These are phyloP conservation scores for Hordeum vulgare DNA, from an alignment of 176 grass and related monocot genomes.

Conservation along the genomic window MorexV3_pseudomolecules_assembly NC_058521.1:25575332-25575831, in stretches of 20 bases:
- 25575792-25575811: not conserved
- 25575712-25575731: constrained; percentile 4
- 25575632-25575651: constrained; percentile 9
- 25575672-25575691: constrained; percentile 19
- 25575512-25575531: constrained; percentile 46
- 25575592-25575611: constrained; percentile 87
- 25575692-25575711: not conserved
- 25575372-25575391: constrained; percentile 3
- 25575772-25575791: not conserved
- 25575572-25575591: constrained; percentile 65
- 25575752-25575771: not conserved
- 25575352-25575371: constrained; percentile 32
- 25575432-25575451: constrained; percentile 12
- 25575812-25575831: not conserved
- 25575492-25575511: constrained; percentile 56
- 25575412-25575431: not conserved
- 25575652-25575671: not conserved
- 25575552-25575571: constrained; percentile 84
- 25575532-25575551: constrained; percentile 41
- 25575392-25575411: not conserved
- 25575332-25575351: constrained; percentile 90
- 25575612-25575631: constrained; percentile 18
- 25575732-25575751: not conserved
- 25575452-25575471: constrained; percentile 20
- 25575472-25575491: constrained; percentile 63